phyloP scores from a whole-genome alignment of 768 basidiomycete species.

The Lentinula aciculospora region DNA sequence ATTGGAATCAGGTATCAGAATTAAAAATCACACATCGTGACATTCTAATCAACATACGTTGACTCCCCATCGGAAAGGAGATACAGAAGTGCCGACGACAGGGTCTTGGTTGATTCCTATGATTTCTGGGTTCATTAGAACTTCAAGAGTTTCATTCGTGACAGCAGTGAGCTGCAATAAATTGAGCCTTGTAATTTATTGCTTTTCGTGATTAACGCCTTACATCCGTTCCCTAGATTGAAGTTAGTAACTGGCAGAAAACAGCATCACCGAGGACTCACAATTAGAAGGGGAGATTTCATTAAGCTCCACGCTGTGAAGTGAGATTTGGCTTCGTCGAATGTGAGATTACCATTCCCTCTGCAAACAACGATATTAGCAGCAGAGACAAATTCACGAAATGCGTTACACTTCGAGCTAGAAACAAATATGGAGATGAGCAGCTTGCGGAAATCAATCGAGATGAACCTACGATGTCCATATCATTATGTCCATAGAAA shows the following conservation, averaged over 20 bases:
- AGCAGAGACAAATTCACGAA: not conserved
- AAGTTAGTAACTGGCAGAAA: not conserved
- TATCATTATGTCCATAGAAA: constrained; percentile 64
- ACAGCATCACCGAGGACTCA: constrained; percentile 10
- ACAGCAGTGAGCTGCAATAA: constrained; percentile 38
- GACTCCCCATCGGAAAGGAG: constrained; percentile 67
- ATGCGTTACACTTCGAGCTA: constrained; percentile 47
- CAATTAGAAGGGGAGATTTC: constrained; percentile 63
- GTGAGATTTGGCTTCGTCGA: constrained; percentile 62
- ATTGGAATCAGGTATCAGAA: not conserved
- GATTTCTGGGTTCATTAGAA: constrained; percentile 59
- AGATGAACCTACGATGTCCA: constrained; percentile 49
- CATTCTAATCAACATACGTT: constrained; percentile 36
- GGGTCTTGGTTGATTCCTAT: constrained; percentile 69
- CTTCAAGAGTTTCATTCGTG: constrained; percentile 42
- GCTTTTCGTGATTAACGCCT: no score
- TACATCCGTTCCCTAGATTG: constrained; percentile 30
- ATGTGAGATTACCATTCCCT: constrained; percentile 57
- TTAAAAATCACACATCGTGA: not conserved
- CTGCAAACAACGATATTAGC: constrained; percentile 22
- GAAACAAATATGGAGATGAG: not conserved
- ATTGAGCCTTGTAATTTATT: not conserved
- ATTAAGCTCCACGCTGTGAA: constrained; percentile 71
- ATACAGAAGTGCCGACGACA: constrained; percentile 51
- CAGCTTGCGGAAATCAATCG: not conserved